phyloP scores from a whole-genome alignment of 371 early-diverging fungal species.

The Funneliformis caledonium region DNA sequence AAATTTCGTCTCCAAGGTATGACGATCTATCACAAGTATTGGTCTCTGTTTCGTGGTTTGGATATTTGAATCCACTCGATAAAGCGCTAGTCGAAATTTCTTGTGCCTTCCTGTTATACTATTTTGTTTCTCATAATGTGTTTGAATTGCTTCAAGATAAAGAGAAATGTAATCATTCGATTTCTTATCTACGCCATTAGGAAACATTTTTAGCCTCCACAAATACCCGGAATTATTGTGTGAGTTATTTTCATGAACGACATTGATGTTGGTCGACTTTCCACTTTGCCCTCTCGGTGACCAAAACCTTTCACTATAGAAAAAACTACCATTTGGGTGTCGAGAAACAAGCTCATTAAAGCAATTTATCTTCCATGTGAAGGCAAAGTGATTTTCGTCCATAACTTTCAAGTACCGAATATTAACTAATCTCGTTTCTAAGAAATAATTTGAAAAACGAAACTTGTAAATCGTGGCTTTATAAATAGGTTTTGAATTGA shows the following conservation, averaged over 20 bases:
- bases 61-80: slow-evolving; percentile 3
- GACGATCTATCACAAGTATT: background rate
- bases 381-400: slow-evolving; percentile 11
- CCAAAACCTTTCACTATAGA: slow-evolving; percentile 28
- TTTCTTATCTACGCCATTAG: slow-evolving; percentile 27
- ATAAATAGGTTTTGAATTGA: background rate
- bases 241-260: background rate
- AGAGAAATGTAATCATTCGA: slow-evolving; percentile 12
- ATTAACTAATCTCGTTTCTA: too few species aligned
- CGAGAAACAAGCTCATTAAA: slow-evolving; percentile 15
- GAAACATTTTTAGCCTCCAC: slow-evolving; percentile 28
- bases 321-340: slow-evolving; percentile 21
- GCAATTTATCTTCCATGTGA: slow-evolving; percentile 14
- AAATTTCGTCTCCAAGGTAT: slow-evolving; percentile 20
- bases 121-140: slow-evolving; percentile 16
- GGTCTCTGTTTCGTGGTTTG: background rate
- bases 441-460: background rate
- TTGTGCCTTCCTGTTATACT: background rate
- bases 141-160: slow-evolving; percentile 21
- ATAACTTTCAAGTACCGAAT: background rate
- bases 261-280: background rate
- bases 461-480: background rate
- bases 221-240: slow-evolving; percentile 9
- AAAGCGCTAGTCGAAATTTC: slow-evolving; percentile 3
- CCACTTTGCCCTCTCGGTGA: slow-evolving; percentile 12